Conservation (phyloP, 805 yeast species). For the Groenewaldozyma tartarivorans region DNA sequence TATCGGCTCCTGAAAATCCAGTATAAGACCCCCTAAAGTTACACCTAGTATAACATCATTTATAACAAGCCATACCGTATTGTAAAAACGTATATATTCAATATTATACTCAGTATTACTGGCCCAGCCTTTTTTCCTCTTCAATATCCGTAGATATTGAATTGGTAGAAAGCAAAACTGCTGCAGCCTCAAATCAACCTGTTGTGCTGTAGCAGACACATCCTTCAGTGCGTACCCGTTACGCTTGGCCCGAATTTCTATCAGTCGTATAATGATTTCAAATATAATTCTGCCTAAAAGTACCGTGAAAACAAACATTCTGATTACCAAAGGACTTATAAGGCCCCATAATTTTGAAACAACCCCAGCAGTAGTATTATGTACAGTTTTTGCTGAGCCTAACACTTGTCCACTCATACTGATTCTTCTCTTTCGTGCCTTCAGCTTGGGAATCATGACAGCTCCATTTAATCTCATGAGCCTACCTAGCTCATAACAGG, state of each 20-base stretch:
- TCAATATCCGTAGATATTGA: slow-evolving; percentile 55
- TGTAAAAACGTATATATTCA: slow-evolving; percentile 58
- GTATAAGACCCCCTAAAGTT: slow-evolving; percentile 41
- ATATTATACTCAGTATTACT: slow-evolving; percentile 32
- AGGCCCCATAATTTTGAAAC: slow-evolving; percentile 7
- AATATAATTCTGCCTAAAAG: slow-evolving; percentile 21
- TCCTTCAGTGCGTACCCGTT: slow-evolving; percentile 25
- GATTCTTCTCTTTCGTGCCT: slow-evolving; percentile 16
- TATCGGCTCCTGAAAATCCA: slow-evolving; percentile 28
- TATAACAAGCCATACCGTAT: slow-evolving; percentile 75
- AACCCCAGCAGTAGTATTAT: slow-evolving; percentile 3
- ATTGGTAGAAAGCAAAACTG: slow-evolving; percentile 73
- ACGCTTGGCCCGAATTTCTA: slow-evolving; percentile 22
- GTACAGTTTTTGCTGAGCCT: slow-evolving; percentile 12
- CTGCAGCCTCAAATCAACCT: slow-evolving; percentile 65
- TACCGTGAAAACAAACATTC: slow-evolving; percentile 14
- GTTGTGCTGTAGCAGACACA: slow-evolving; percentile 59
- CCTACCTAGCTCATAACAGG: slow-evolving; percentile 26
- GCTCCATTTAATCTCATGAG: slow-evolving; percentile 20
- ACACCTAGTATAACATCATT: slow-evolving; percentile 77
- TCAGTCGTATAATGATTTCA: slow-evolving; percentile 23
- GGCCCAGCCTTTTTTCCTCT: slow-evolving; percentile 31
- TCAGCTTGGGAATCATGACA: slow-evolving; percentile 19
- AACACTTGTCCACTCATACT: slow-evolving; percentile 16
- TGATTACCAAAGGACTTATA: slow-evolving; percentile 11